Percentiles rank a stretch among this genome's conserved stretches.
These are phyloP conservation scores for Pochonia chlamydosporia DNA, from an alignment of 2,329 filamentous ascomycete genomes.

Conservation along the genomic window DNA sequence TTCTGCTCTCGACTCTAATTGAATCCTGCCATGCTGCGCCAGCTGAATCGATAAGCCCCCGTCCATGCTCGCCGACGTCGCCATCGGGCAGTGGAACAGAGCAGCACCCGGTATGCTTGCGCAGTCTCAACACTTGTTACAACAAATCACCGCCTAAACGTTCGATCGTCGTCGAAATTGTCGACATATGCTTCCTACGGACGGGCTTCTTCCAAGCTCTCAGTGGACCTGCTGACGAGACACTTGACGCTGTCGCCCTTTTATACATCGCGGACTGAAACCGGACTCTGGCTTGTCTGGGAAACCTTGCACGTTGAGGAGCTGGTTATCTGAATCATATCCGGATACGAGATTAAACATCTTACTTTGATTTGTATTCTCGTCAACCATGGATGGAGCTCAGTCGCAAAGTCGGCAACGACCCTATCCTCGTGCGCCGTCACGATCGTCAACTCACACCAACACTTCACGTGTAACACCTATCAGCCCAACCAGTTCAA, in stretches of 20 bases:
- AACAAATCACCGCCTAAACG: background rate
- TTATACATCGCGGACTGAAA: background rate
- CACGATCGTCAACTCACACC: constrained; percentile 39
- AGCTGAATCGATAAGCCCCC: constrained; percentile 1
- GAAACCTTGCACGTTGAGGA: background rate
- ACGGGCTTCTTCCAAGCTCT: background rate
- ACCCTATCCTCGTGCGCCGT: constrained; percentile 35
- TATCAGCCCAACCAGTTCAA: constrained; percentile 36
- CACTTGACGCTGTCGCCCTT: background rate
- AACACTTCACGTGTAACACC: constrained; percentile 34
- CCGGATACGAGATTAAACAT: background rate
- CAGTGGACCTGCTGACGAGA: background rate
- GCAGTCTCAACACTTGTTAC: background rate
- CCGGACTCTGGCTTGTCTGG: background rate
- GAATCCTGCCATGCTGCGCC: constrained; percentile 1
- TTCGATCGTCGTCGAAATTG: background rate
- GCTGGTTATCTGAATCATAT: background rate
- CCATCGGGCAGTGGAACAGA: background rate
- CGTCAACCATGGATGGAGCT: constrained; percentile 23
- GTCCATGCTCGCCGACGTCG: background rate
- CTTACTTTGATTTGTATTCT: background rate
- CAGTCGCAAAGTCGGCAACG: constrained; percentile 18
- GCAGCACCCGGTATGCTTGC: background rate
- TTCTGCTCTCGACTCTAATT: background rate
- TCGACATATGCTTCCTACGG: background rate